These are phyloP conservation scores for Herpetospermum pedunculosum DNA, from an alignment of 306 rosid species.

Conservation along the genomic window DNA sequence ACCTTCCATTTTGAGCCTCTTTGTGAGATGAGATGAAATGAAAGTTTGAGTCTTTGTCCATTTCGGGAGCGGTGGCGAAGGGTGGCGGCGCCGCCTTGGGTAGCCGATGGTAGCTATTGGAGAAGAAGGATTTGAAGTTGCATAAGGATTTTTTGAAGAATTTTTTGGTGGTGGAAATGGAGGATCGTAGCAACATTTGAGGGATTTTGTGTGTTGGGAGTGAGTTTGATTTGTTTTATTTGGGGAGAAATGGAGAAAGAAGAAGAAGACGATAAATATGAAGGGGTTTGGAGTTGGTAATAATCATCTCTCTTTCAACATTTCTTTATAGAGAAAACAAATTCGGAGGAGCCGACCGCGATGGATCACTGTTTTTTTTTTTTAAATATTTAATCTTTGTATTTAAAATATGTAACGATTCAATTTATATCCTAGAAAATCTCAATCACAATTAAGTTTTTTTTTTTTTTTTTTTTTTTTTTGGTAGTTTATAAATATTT, in stretches of 20 bases:
- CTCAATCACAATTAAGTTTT: too few species aligned
- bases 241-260: not conserved
- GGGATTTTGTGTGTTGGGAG: too few species aligned
- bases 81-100: constrained; percentile 47
- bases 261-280: not conserved
- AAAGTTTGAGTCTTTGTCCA: not conserved
- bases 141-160: constrained; percentile 59
- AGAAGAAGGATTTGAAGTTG: constrained; percentile 57
- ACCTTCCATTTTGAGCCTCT: not conserved
- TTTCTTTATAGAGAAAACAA: constrained; percentile 31
- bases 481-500: too few species aligned
- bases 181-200: constrained; percentile 59
- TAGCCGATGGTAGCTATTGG: constrained; percentile 45
- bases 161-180: constrained; percentile 64
- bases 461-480: too few species aligned
- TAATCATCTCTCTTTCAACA: constrained; percentile 16
- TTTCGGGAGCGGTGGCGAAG: not conserved
- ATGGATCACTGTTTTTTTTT: constrained; percentile 18
- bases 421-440: too few species aligned
- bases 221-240: not conserved
- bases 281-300: not conserved
- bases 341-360: constrained; percentile 36
- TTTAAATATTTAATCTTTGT: too few species aligned
- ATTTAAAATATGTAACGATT: too few species aligned
- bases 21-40: not conserved